phyloP scores from a whole-genome alignment of 2,329 filamentous ascomycete species.

The Aureobasidium sp. region DNA sequence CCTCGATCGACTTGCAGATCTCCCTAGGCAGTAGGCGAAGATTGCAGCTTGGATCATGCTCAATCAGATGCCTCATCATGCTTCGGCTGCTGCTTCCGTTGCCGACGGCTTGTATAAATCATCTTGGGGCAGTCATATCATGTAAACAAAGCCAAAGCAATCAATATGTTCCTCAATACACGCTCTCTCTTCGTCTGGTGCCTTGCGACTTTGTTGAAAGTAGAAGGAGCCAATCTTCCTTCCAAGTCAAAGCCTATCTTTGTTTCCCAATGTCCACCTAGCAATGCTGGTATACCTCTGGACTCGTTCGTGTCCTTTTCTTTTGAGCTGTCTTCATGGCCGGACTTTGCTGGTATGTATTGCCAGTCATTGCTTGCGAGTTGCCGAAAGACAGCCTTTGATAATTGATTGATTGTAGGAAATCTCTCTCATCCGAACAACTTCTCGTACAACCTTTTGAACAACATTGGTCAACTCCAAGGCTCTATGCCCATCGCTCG shows the following conservation, averaged over 20 bases:
- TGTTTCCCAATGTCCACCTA: not conserved
- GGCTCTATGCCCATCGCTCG: slow-evolving; percentile 54
- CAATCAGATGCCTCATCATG: not conserved
- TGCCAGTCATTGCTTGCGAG: no score
- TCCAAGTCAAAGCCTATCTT: not conserved
- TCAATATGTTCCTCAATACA: not conserved
- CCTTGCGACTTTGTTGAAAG: not conserved
- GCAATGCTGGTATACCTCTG: slow-evolving; percentile 25
- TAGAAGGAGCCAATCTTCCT: not conserved
- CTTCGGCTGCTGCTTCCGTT: not conserved
- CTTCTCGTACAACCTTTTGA: slow-evolving; percentile 54
- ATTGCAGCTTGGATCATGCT: not conserved
- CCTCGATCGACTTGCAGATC: not conserved
- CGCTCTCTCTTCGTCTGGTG: not conserved
- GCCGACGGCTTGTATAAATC: not conserved
- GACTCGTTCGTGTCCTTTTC: slow-evolving; percentile 47
- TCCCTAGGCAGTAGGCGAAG: not conserved
- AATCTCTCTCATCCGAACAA: slow-evolving; percentile 50
- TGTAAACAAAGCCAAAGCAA: not conserved
- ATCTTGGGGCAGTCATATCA: not conserved
- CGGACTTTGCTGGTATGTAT: slow-evolving; percentile 42
- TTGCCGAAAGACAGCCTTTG: not conserved
- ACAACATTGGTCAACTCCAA: slow-evolving; percentile 48
- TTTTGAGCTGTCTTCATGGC: slow-evolving; percentile 47
- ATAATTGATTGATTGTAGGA: slow-evolving; percentile 27